A percentile compares a stretch with the other conserved stretches of the same genome.
phyloP scores from a whole-genome alignment of 2,329 filamentous ascomycete genomes.

The Calonectria pauciramosa region DNA sequence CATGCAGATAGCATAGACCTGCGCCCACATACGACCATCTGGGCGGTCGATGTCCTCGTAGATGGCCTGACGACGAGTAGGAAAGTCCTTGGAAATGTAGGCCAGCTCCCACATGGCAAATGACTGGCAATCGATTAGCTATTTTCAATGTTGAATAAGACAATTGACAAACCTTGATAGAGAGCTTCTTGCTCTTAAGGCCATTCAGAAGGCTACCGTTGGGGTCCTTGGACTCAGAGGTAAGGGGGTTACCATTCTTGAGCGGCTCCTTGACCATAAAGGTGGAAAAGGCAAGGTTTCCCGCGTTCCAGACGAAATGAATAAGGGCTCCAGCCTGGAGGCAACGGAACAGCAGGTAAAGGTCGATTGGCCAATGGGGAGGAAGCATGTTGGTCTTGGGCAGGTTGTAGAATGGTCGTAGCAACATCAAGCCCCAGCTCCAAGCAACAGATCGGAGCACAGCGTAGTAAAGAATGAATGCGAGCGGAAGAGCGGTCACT shows the following conservation, averaged over 20 bases:
- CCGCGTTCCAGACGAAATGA: slow-evolving; percentile 80
- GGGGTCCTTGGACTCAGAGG: slow-evolving; percentile 87
- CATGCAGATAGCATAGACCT: slow-evolving; percentile 79
- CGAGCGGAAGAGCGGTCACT: slow-evolving; percentile 57
- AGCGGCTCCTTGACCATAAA: slow-evolving; percentile 85
- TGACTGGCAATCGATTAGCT: slow-evolving; percentile 60
- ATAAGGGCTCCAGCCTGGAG: slow-evolving; percentile 76
- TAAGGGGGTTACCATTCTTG: slow-evolving; percentile 88
- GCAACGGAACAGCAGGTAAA: slow-evolving; percentile 69
- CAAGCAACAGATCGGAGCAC: slow-evolving; percentile 75
- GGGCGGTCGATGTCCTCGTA: slow-evolving; percentile 90
- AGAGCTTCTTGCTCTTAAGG: slow-evolving; percentile 84
- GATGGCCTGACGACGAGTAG: slow-evolving; percentile 82
- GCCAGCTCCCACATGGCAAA: slow-evolving; percentile 95
- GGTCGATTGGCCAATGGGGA: slow-evolving; percentile 68
- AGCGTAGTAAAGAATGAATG: slow-evolving; percentile 71
- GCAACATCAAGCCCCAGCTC: slow-evolving; percentile 77
- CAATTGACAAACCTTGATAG: slow-evolving; percentile 71
- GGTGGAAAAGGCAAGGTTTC: slow-evolving; percentile 83
- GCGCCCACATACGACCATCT: slow-evolving; percentile 84
- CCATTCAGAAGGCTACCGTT: slow-evolving; percentile 91
- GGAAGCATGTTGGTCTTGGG: slow-evolving; percentile 78
- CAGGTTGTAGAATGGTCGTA: slow-evolving; percentile 81
- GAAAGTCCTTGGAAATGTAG: slow-evolving; percentile 81
- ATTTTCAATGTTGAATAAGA: background rate